Base-by-base conservation (phyloP, 2,329 filamentous ascomycete species). In the Pleurostoma richardsiae region DNA sequence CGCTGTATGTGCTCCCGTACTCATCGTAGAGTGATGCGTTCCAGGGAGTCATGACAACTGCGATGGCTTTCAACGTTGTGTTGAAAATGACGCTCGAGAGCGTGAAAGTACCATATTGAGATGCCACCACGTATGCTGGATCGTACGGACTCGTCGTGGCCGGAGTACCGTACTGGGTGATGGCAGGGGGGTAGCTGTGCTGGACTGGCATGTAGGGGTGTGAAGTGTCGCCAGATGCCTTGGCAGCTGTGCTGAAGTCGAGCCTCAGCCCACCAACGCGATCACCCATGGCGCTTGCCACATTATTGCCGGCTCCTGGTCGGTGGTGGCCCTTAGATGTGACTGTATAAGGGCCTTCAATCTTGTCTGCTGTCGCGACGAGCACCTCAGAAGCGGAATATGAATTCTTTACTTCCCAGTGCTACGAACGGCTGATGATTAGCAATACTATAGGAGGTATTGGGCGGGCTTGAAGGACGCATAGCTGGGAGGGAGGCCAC, bases 41-140 rank as follows among this genome's bases (percentile, higher is more conserved):
- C 29, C 40, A 47, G 6, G 41, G 45, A 36, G 45, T 47, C 45
- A 47, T 47, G 11, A 26, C 33, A 29, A 47, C 45, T 29, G 41
- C 40, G 11, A 47, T 26, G 10, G 45, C 38, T 40, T 47, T 47
- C 11, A 47, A 39, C 8, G 45, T 47, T 30, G 41, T 19, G 33
- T 33, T 42, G 28, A 47, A 47, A 30, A 31, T 26, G 41, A 47
- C 40, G 30, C 41, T 39, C 10, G 19, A 19, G 30, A 47, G 31
- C 38, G 40, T 31, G 26, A 29, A 40, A 3, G 33, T 40, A 4
- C 45, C 45, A 30, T 47, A 47, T 5, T 43, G 29, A 36, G 41
- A 47, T 26, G 45, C 43, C n/a, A 27, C 31, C n/a, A 26, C 8
- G n/a, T 36, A 36, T 36, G 33, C 33, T 36, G 33, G 33, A 36